A percentile compares a stretch with the other conserved stretches of the same genome.
phyloP scores from a whole-genome alignment of 2,329 filamentous ascomycete species.

The Alternaria dauci region DNA sequence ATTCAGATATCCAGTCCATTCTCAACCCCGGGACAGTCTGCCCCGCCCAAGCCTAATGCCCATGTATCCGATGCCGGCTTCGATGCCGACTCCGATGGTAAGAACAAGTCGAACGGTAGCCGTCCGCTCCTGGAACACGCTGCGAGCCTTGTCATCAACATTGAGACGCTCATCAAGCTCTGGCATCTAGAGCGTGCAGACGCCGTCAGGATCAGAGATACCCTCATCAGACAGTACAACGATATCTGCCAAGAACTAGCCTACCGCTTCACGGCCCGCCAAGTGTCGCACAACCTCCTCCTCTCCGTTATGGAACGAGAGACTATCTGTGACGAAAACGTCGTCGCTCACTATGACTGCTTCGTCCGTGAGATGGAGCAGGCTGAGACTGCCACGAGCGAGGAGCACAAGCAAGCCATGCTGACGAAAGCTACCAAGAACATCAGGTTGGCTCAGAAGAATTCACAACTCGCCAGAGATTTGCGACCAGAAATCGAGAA shows the following conservation, averaged over 20 bases:
- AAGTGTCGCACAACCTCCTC: background rate
- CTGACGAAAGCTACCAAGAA: background rate
- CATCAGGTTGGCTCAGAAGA: background rate
- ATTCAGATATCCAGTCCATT: background rate
- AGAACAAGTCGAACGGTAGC: background rate
- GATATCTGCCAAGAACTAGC: background rate
- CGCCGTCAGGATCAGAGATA: background rate
- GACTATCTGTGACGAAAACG: background rate
- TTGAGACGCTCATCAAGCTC: conserved; percentile 1
- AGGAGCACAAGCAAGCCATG: background rate
- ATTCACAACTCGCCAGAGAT: background rate
- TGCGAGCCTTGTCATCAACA: background rate
- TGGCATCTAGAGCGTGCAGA: background rate
- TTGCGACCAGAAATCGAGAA: background rate
- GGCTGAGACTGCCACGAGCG: background rate
- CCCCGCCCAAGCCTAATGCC: background rate
- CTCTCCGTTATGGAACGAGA: background rate
- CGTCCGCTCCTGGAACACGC: background rate
- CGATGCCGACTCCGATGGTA: background rate
- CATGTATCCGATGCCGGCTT: background rate
- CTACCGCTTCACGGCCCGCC: background rate
- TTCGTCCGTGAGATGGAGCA: background rate
- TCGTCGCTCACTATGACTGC: background rate
- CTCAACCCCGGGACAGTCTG: background rate
- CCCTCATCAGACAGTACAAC: background rate